Conservation (phyloP, 306 rosid species). For the Dryas drummondii region DNA sequence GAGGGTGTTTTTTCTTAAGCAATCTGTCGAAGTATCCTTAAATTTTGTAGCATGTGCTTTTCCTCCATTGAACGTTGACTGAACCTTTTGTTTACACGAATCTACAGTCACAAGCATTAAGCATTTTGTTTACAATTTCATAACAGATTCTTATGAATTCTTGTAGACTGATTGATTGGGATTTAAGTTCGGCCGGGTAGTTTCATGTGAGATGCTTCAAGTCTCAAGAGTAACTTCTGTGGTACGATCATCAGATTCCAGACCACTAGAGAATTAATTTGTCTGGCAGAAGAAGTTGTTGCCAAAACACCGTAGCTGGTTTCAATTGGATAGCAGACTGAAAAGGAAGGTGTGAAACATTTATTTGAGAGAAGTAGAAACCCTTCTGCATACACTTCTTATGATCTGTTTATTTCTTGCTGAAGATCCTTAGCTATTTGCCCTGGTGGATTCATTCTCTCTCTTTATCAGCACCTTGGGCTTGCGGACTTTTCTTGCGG, state of each 20-base stretch:
- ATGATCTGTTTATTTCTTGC: constrained; percentile 11
- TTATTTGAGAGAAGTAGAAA: constrained; percentile 20
- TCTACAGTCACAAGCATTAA: constrained; percentile 1
- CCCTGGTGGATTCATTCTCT: constrained; percentile 10
- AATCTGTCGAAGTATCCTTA: background rate
- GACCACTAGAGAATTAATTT: background rate
- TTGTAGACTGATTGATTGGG: constrained; percentile 26
- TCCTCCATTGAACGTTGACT: background rate
- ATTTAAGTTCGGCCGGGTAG: constrained; percentile 29
- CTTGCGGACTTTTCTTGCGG: background rate
- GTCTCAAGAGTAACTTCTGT: constrained; percentile 31
- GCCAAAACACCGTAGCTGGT: constrained; percentile 23
- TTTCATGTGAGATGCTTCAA: constrained; percentile 28
- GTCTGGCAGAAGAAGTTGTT: constrained; percentile 15
- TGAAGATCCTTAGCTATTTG: constrained; percentile 16
- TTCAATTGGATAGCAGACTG: constrained; percentile 22
- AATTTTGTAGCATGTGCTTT: constrained; percentile 3
- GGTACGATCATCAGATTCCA: constrained; percentile 33
- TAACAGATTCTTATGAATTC: background rate
- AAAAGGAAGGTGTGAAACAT: constrained; percentile 29
- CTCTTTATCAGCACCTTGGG: background rate
- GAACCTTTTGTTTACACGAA: background rate
- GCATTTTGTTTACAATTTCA: constrained; percentile 5
- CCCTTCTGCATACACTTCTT: background rate
- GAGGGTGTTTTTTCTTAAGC: background rate